These are phyloP conservation scores for Colletotrichum filicis DNA, from an alignment of 2,329 filamentous ascomycete genomes.

Conservation along the genomic window DNA sequence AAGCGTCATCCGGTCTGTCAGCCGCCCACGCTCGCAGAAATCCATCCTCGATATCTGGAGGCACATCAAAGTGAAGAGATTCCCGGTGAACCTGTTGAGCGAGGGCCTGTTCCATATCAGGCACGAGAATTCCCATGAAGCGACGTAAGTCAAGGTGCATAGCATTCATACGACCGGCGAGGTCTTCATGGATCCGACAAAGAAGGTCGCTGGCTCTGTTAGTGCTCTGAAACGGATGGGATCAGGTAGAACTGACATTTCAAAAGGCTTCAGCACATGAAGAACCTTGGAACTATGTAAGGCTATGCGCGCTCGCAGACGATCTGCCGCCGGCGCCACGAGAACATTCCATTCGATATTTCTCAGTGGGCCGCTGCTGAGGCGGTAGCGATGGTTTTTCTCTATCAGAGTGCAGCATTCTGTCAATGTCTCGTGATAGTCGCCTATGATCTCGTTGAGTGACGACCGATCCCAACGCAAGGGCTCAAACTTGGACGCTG, in stretches of 20 bases:
- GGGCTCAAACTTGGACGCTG: constrained; percentile 31
- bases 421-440: constrained; percentile 44
- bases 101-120: constrained; percentile 36
- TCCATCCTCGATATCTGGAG: constrained; percentile 38
- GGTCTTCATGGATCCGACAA: constrained; percentile 36
- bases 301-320: constrained; percentile 44
- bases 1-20: background rate
- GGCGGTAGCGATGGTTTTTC: constrained; percentile 43
- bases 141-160: constrained; percentile 35
- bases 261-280: constrained; percentile 48
- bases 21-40: constrained; percentile 17
- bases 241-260: constrained; percentile 42
- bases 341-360: constrained; percentile 51
- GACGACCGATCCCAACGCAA: constrained; percentile 37
- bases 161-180: constrained; percentile 30
- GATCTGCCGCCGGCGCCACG: constrained; percentile 46
- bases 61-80: constrained; percentile 33
- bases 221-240: background rate
- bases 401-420: constrained; percentile 45
- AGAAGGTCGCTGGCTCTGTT: constrained; percentile 44
- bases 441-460: constrained; percentile 43
- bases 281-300: constrained; percentile 48
- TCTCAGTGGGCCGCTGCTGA: constrained; percentile 40
- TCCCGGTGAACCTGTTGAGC: constrained; percentile 28
- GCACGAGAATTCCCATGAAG: constrained; percentile 38